Percentiles rank a stretch among this genome's conserved stretches.
Evolutionary conservation across 164 flowering plant species (phyloP).

Genomic region (Buxus sempervirens): DNA sequence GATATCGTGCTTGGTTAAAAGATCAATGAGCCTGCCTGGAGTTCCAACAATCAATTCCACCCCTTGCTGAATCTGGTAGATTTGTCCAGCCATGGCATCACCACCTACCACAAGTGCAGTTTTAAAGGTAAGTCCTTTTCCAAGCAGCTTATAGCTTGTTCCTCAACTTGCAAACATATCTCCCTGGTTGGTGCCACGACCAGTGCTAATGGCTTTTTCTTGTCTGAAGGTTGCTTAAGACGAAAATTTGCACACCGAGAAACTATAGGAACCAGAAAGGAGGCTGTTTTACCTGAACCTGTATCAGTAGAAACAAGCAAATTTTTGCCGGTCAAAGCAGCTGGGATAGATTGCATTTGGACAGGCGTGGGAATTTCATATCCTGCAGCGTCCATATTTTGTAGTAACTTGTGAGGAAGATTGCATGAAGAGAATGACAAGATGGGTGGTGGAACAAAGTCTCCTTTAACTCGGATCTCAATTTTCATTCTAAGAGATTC

Average conservation of each 20-base stretch:
- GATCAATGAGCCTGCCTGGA: conserved; percentile 92
- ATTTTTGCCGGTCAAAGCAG: conserved; percentile 68
- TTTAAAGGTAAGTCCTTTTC: conserved; percentile 81
- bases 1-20: conserved; percentile 71
- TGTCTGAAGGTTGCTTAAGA: conserved; percentile 11
- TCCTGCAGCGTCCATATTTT: conserved; percentile 68
- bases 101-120: conserved; percentile 96
- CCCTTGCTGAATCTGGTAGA: conserved; percentile 72
- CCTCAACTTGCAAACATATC: conserved; percentile 85
- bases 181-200: conserved; percentile 92
- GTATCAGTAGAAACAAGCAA: conserved; percentile 88
- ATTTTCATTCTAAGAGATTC: conserved; percentile 53
- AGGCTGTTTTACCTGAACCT: conserved; percentile 89
- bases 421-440: conserved; percentile 62
- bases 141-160: conserved; percentile 85
- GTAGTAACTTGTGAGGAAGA: conserved; percentile 60
- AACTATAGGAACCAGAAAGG: conserved; percentile 76
- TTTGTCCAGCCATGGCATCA: conserved; percentile 80
- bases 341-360: conserved; percentile 95
- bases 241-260: conserved; percentile 45
- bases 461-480: conserved; percentile 62
- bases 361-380: conserved; percentile 87
- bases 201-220: conserved; percentile 61
- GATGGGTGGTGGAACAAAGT: conserved; percentile 46
- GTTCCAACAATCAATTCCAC: conserved; percentile 80